Evolutionary conservation across 768 basidiomycete genomes (phyloP).

Genomic region (Lentinula detonsa): DNA sequence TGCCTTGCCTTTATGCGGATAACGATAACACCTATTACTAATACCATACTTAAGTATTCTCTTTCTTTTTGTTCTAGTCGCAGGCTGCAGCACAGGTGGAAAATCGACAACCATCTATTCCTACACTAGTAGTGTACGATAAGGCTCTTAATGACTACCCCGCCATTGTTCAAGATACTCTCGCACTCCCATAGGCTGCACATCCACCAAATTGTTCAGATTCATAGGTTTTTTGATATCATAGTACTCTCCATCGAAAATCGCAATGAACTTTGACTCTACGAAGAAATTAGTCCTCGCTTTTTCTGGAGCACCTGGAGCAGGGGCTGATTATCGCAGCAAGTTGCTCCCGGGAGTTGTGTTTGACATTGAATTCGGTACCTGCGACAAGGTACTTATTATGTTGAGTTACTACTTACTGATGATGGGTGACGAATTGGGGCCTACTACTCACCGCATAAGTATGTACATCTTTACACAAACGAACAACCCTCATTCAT

Average conservation of each 20-base stretch:
- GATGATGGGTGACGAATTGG: not conserved
- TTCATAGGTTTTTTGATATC: not conserved
- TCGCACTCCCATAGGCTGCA: not conserved
- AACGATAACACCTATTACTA: no score
- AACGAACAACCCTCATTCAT: conserved; percentile 4
- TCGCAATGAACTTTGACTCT: not conserved
- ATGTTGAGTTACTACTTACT: not conserved
- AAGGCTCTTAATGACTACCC: not conserved
- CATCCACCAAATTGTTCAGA: conserved; percentile 1
- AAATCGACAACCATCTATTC: no score
- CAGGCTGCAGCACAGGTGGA: no score
- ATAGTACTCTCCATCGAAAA: not conserved
- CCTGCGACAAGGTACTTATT: not conserved
- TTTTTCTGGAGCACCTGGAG: not conserved
- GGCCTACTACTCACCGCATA: not conserved
- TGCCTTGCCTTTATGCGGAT: not conserved
- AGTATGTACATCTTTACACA: not conserved
- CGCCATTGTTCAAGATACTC: not conserved
- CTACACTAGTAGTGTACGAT: no score
- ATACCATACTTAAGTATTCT: no score
- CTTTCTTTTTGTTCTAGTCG: no score
- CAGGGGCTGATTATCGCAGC: not conserved
- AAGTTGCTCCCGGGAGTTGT: not conserved
- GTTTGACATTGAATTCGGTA: not conserved
- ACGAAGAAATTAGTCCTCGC: not conserved